Evolutionary conservation across 2,329 filamentous ascomycete genomes (phyloP).

Genomic region (Aureobasidium sp.): DNA sequence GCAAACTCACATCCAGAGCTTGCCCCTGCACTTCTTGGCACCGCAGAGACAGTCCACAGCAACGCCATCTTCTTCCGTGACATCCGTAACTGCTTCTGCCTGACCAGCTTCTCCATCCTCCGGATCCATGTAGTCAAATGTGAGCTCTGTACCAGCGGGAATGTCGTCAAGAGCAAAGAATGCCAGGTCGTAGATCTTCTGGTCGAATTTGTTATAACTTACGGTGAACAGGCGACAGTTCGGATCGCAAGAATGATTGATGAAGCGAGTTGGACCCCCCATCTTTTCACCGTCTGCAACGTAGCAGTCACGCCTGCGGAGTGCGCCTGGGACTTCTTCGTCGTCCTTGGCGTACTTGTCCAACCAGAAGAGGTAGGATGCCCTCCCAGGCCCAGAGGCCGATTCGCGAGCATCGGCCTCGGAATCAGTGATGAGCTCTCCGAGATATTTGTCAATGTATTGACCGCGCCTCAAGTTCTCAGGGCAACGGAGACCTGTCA

Average conservation of each 20-base stretch:
- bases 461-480: slow-evolving; percentile 62
- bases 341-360: slow-evolving; percentile 61
- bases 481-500: slow-evolving; percentile 54
- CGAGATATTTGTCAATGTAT: slow-evolving; percentile 74
- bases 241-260: slow-evolving; percentile 75
- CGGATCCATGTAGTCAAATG: slow-evolving; percentile 72
- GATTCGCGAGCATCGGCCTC: slow-evolving; percentile 60
- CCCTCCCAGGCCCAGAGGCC: slow-evolving; percentile 56
- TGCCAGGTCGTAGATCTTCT: slow-evolving; percentile 67
- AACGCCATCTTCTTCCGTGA: slow-evolving; percentile 32
- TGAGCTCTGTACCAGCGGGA: slow-evolving; percentile 59
- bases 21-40: slow-evolving; percentile 59
- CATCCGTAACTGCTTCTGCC: slow-evolving; percentile 15
- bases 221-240: slow-evolving; percentile 75
- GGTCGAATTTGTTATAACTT: slow-evolving; percentile 68
- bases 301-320: slow-evolving; percentile 33
- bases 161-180: slow-evolving; percentile 68
- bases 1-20: slow-evolving; percentile 52
- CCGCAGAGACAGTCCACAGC: slow-evolving; percentile 49
- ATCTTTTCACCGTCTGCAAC: slow-evolving; percentile 63
- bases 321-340: slow-evolving; percentile 45
- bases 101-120: slow-evolving; percentile 40
- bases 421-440: slow-evolving; percentile 45
- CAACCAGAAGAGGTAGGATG: slow-evolving; percentile 71
- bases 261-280: slow-evolving; percentile 72